Evolutionary conservation across 2,329 filamentous ascomycete genomes (phyloP).

Genomic region (Aspergillus calidoustus): DNA sequence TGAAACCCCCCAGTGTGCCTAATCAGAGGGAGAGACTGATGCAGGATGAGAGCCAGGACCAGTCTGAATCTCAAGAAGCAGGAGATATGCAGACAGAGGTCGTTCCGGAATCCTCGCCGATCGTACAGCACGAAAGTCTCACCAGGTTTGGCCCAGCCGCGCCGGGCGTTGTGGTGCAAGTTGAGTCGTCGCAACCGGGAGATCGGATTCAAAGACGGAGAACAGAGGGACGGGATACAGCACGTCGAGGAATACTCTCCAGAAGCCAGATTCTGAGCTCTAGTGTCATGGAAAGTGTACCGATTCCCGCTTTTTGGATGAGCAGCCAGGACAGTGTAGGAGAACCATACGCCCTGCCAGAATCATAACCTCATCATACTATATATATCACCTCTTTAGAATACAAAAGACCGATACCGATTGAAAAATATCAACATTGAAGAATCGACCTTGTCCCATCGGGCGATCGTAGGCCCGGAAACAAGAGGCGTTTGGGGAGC

Average conservation of each 20-base stretch:
- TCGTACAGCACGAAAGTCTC: conserved; percentile 24
- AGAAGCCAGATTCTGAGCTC: conserved; percentile 45
- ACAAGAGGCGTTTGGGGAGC: conserved; percentile 16
- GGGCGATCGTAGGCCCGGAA: conserved; percentile 35
- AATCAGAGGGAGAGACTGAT: conserved; percentile 19
- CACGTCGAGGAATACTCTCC: conserved; percentile 32
- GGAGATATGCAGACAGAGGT: conserved; percentile 36
- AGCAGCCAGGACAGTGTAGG: conserved; percentile 45
- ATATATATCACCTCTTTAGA: conserved; percentile 9
- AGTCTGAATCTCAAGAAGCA: conserved; percentile 27
- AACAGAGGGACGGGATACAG: conserved; percentile 18
- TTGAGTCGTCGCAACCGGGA: conserved; percentile 47
- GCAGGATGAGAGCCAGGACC: conserved; percentile 27
- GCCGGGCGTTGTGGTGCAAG: conserved; percentile 40
- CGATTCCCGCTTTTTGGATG: conserved; percentile 44
- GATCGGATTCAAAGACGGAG: conserved; percentile 29
- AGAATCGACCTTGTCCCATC: conserved; percentile 20
- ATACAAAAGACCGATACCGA: neutral
- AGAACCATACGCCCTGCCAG: conserved; percentile 41
- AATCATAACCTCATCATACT: conserved; percentile 19
- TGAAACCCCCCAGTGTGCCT: conserved; percentile 5
- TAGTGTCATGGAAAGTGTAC: conserved; percentile 50
- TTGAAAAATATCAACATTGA: neutral
- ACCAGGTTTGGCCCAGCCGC: conserved; percentile 23
- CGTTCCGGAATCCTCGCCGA: conserved; percentile 47